phyloP scores from a whole-genome alignment of 2,329 filamentous ascomycete species.

The Knoxdaviesia capensis region DNA sequence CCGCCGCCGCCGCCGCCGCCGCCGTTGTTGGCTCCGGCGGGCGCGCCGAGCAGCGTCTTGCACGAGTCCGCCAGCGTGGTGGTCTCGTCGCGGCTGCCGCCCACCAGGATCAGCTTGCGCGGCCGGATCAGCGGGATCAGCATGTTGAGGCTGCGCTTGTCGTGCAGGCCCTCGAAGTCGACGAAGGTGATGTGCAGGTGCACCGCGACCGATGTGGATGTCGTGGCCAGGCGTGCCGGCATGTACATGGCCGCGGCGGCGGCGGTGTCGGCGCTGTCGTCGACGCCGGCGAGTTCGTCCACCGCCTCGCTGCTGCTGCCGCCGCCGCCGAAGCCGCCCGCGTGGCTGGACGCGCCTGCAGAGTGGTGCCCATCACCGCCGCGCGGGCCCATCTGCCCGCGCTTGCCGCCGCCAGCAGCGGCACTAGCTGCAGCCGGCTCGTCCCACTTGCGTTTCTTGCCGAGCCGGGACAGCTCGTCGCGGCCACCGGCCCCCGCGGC shows the following conservation, averaged over 20 bases:
- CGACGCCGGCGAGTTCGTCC: conserved; percentile 38
- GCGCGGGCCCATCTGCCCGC: conserved; percentile 29
- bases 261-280: conserved; percentile 28
- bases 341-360: no score
- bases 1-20: conserved; percentile 11
- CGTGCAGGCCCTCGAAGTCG: conserved; percentile 82
- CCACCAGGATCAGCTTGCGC: conserved; percentile 82
- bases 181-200: conserved; percentile 68
- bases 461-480: conserved; percentile 42
- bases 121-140: conserved; percentile 85
- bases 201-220: conserved; percentile 41
- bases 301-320: conserved; percentile 13
- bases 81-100: conserved; percentile 64
- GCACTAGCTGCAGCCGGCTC: no score
- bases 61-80: conserved; percentile 60
- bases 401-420: conserved; percentile 28
- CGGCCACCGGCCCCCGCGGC: conserved; percentile 20
- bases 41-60: conserved; percentile 40
- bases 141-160: conserved; percentile 86
- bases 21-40: conserved; percentile 22
- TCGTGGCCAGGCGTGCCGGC: conserved; percentile 59
- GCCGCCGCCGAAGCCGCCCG: conserved; percentile 21
- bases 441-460: conserved; percentile 90
- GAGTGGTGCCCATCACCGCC: no score
- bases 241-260: conserved; percentile 22